Evolutionary conservation across 2,329 filamentous ascomycete genomes (phyloP), one percentile per base, ranked within the genome.

Genomic region (Penicillium thymicola): DNA sequence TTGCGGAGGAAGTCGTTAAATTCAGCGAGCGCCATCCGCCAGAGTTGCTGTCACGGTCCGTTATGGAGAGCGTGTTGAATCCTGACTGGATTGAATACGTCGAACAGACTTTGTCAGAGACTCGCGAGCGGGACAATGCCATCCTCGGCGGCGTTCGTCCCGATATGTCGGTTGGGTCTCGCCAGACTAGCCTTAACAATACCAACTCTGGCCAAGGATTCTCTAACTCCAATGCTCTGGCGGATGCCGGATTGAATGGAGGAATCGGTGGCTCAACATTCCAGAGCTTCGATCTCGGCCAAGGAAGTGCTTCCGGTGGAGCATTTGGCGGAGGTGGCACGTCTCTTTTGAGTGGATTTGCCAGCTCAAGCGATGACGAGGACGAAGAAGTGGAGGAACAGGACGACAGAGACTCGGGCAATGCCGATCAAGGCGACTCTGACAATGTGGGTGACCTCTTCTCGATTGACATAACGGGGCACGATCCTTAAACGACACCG

Each of bases 1-100:
- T 99, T 58, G 93, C 94, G 30, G 94, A 99, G 75, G 94, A 99
- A 75, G 94, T 99, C 18, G 92, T 97, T 70, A 99, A 97, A 75
- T 97, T 99, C 70, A 96, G 92, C 36, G 94, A 97, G 75, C 86
- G 94, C 53, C 90, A 97, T 72, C 89, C 93, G 4, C 89, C 92
- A 0, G 92, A 97, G 75, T 79, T 93, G 21, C 81, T 97, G 10
- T 94, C 92, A 0, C 88, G 90, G 59, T 82, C 83, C 13, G 91
- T 99, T 3, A 81, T 96, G 63, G 90, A 96, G 65, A 90, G 89
- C 66, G 91, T 97, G 47, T 90, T 94, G 80, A 89, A 90, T 68
- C 86, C 88, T 51, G 88, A 92, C 58, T 99, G 94, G 94, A 89
- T 94, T 67, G 88, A 90, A 66, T 99, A 97, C 68, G 92, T 97